Evolutionary conservation across 768 basidiomycete species (phyloP), one percentile per base, ranked within the genome.

Genomic region (Lactifluus pinguis): DNA sequence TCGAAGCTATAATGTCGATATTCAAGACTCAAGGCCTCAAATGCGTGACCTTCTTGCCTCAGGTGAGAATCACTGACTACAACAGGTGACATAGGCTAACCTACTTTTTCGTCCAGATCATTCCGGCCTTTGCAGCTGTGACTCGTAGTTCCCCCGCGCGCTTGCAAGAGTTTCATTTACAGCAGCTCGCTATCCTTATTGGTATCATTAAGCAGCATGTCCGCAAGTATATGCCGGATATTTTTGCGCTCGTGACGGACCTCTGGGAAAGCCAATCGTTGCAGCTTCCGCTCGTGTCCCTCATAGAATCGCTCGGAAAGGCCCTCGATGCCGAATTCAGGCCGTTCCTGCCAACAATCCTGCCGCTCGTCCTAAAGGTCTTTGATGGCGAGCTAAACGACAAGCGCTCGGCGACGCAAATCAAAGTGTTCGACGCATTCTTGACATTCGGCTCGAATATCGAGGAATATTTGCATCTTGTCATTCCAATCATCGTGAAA

Each of bases 1-100:
- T 98, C 59, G 94, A 98, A 71, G 94, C 94, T 1, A 89, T 99
- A 67, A 98, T 98, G 92, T 88, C 92, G 49, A 98, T 99, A 62
- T 99, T 98, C 81, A 94, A 95, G 73, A 97, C 94, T 0, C 95
- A 98, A 69, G 94, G 95, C 14, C 75, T 98, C 69, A 94, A 95
- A 78, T 97, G 93, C 71, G 94, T 95, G 19, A 83, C 90, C 2
- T 98, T 98, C 74, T 75, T 99, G 29, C 91, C 95, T 48, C 94
- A 97, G 79, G 92, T 93, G 69, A 49, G 47, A 53, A 71, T 52
- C 38, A 21, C 3, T 34, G 14, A 30, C 14, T 39, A 25, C 13
- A 13, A 36, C 51, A 15, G 29, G 30, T 51, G 9, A 8, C 15
- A 25, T 6, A 2, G n/a, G 14, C 19, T 6, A 5, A 15, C 48